These are phyloP conservation scores for Candida labiduridarum DNA, from an alignment of 1,139 yeast genomes.

Conservation along the genomic window DNA sequence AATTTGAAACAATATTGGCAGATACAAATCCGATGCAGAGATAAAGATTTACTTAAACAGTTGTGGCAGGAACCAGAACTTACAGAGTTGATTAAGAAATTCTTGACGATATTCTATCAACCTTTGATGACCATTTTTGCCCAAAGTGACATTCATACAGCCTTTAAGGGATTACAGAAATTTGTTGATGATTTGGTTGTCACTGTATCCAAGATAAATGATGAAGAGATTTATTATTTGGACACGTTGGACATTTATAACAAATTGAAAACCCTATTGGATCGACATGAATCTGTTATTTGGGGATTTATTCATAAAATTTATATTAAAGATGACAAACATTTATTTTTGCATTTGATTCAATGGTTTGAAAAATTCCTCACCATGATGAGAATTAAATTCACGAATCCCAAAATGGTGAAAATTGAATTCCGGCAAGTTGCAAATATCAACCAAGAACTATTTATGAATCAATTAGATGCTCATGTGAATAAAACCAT, in stretches of 20 bases:
- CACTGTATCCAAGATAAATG: slow-evolving; percentile 47
- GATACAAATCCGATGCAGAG: slow-evolving; percentile 67
- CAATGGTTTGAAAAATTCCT: slow-evolving; percentile 67
- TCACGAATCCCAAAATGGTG: slow-evolving; percentile 50
- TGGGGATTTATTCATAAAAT: slow-evolving; percentile 78
- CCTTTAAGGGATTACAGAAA: slow-evolving; percentile 69
- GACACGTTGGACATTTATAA: slow-evolving; percentile 60
- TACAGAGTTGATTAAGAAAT: slow-evolving; percentile 66
- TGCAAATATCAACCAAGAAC: slow-evolving; percentile 21
- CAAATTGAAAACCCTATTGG: slow-evolving; percentile 62
- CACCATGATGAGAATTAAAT: slow-evolving; percentile 60
- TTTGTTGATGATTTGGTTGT: slow-evolving; percentile 73
- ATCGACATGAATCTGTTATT: slow-evolving; percentile 68
- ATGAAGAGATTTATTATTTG: slow-evolving; percentile 50
- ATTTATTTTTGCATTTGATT: slow-evolving; percentile 68
- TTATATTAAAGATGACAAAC: slow-evolving; percentile 71
- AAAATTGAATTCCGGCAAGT: slow-evolving; percentile 38
- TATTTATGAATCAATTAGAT: slow-evolving; percentile 35
- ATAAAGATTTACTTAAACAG: slow-evolving; percentile 71
- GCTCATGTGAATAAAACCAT: slow-evolving; percentile 30
- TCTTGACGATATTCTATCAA: slow-evolving; percentile 77
- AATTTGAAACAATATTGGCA: slow-evolving; percentile 64
- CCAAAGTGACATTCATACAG: slow-evolving; percentile 73
- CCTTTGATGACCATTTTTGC: slow-evolving; percentile 80
- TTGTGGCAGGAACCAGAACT: slow-evolving; percentile 86